Conservation (phyloP, 805 yeast genomes). For the Saccharomycopsis sp. region DNA sequence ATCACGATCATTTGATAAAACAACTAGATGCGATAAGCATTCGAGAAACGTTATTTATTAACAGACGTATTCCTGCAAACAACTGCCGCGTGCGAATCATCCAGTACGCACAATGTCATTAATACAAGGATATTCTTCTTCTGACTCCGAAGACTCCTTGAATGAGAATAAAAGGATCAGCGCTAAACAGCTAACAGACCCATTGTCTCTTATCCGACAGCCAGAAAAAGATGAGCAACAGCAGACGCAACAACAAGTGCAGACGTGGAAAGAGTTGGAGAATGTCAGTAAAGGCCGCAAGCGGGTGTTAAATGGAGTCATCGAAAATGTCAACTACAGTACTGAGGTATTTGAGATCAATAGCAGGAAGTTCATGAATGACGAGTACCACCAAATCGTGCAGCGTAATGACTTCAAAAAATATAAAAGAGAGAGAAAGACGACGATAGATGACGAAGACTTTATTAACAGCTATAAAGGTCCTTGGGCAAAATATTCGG, state of each 20-base stretch:
- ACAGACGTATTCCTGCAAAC: background rate
- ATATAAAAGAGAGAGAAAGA: constrained; percentile 30
- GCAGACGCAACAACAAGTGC: background rate
- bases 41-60: no score
- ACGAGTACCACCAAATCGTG: background rate
- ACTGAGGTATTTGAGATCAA: background rate
- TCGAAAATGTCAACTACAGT: background rate
- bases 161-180: background rate
- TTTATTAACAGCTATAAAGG: constrained; percentile 37
- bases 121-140: constrained; percentile 29
- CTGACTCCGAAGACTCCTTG: constrained; percentile 5
- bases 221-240: background rate
- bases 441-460: constrained; percentile 39
- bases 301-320: background rate
- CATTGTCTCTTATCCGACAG: background rate
- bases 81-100: background rate
- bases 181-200: background rate
- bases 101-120: constrained; percentile 26
- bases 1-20: no score
- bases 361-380: background rate
- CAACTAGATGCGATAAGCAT: no score
- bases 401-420: background rate
- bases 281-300: background rate
- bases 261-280: background rate
- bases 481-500: constrained; percentile 55